These are phyloP conservation scores for Erodium moschatum DNA, from an alignment of 441 rosid species.

Conservation along the genomic window DNA sequence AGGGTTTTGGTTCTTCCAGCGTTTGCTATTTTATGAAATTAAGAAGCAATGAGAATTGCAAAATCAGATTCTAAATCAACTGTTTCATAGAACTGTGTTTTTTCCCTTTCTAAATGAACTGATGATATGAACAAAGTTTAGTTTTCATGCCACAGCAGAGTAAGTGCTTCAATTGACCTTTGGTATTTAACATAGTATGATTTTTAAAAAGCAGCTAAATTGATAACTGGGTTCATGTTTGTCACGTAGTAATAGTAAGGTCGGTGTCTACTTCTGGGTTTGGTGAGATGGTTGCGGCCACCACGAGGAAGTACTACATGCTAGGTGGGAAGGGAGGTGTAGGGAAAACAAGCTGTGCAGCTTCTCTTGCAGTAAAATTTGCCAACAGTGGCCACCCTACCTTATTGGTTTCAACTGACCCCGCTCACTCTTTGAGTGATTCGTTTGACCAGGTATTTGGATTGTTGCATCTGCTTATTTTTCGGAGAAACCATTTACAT, in stretches of 20 bases:
- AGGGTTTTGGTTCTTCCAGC: neutral
- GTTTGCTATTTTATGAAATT: neutral
- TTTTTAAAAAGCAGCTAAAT: slow-evolving; percentile 7
- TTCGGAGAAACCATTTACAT: slow-evolving; percentile 1
- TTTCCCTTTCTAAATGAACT: neutral
- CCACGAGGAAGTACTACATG: slow-evolving; percentile 52
- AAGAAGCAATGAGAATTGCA: neutral
- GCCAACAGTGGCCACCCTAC: slow-evolving; percentile 75
- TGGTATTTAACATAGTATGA: neutral
- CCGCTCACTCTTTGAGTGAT: slow-evolving; percentile 84
- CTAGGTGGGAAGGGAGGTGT: slow-evolving; percentile 85
- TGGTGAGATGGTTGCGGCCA: slow-evolving; percentile 43
- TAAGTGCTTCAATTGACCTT: neutral
- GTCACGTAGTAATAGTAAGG: slow-evolving; percentile 34
- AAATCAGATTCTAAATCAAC: neutral
- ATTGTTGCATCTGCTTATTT: slow-evolving; percentile 1
- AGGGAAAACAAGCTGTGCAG: slow-evolving; percentile 82
- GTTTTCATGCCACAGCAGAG: neutral
- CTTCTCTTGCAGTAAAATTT: slow-evolving; percentile 82
- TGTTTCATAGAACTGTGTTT: neutral
- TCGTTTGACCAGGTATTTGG: slow-evolving; percentile 59
- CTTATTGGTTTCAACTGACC: slow-evolving; percentile 75
- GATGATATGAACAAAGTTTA: neutral
- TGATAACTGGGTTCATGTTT: slow-evolving; percentile 12
- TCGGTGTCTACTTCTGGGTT: slow-evolving; percentile 43